A percentile compares a stretch with the other conserved stretches of the same genome.
Evolutionary conservation across 2,329 filamentous ascomycete genomes (phyloP).

Genomic region (Xylariaceae sp.): DNA sequence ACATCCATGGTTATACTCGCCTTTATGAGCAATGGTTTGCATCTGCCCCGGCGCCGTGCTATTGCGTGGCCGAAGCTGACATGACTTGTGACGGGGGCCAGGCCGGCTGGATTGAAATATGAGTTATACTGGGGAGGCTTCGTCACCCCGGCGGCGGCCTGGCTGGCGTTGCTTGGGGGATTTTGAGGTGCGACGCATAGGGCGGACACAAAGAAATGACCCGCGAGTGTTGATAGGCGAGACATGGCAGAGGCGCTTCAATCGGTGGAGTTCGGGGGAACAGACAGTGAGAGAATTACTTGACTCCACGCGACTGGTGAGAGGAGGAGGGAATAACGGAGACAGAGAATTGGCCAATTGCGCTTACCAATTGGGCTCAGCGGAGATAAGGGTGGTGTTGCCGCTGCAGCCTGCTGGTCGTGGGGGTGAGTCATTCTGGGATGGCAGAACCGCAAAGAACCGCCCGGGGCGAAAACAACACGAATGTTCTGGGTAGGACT

Average conservation of each 20-base stretch:
- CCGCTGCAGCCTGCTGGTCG: conserved; percentile 12
- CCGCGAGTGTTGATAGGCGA: background rate
- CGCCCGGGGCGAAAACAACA: conserved; percentile 9
- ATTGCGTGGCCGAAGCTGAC: conserved; percentile 15
- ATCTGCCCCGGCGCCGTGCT: conserved; percentile 9
- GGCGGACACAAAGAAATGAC: conserved; percentile 6
- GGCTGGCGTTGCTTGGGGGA: background rate
- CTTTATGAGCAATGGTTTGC: conserved; percentile 5
- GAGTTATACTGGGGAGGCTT: conserved; percentile 10
- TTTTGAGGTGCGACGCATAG: conserved; percentile 4
- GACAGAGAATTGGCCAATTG: conserved; percentile 26
- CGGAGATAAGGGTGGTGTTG: conserved; percentile 8
- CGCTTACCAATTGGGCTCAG: conserved; percentile 18
- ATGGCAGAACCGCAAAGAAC: conserved; percentile 17
- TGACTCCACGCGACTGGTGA: conserved; percentile 3
- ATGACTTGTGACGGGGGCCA: background rate
- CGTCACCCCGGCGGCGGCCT: conserved; percentile 19
- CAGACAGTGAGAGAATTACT: background rate
- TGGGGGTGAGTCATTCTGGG: conserved; percentile 24
- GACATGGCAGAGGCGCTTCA: background rate
- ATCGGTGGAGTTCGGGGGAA: background rate
- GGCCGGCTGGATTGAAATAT: background rate
- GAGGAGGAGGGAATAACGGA: conserved; percentile 1
- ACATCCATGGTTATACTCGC: background rate
- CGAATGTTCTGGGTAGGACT: background rate